These are phyloP conservation scores for Paramecium sonneborni DNA, from an alignment of 73 alveolate species.

Conservation along the genomic window DNA sequence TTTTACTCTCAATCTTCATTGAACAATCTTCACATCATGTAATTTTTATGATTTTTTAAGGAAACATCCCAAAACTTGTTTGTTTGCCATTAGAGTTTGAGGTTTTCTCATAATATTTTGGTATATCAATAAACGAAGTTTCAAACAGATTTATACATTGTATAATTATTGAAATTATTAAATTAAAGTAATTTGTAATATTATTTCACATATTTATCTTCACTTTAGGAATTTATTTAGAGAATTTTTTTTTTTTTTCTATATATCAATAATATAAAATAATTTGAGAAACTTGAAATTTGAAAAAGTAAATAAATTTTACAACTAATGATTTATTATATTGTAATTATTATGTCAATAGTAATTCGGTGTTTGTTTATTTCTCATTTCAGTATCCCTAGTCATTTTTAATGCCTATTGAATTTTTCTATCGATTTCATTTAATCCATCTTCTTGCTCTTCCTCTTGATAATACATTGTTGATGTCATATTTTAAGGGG, in stretches of 20 bases:
- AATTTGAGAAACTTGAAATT: not conserved
- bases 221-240: too few species aligned
- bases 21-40: not conserved
- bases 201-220: too few species aligned
- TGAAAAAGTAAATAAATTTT: not conserved
- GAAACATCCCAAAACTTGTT: not conserved
- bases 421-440: conserved; percentile 27
- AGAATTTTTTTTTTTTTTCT: too few species aligned
- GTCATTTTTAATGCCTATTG: conserved; percentile 4
- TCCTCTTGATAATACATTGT: conserved; percentile 38
- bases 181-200: too few species aligned
- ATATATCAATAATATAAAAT: too few species aligned
- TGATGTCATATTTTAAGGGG: conserved; percentile 20
- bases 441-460: conserved; percentile 4
- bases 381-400: conserved; percentile 40
- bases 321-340: not conserved
- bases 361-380: conserved; percentile 38
- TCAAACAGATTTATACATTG: not conserved
- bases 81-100: not conserved
- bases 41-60: not conserved
- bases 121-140: not conserved
- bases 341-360: not conserved
- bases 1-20: not conserved
- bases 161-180: not conserved
- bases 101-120: not conserved